Evolutionary conservation across 23 red algal genomes (phyloP).

Genomic region (Gracilaria domingensis): DNA sequence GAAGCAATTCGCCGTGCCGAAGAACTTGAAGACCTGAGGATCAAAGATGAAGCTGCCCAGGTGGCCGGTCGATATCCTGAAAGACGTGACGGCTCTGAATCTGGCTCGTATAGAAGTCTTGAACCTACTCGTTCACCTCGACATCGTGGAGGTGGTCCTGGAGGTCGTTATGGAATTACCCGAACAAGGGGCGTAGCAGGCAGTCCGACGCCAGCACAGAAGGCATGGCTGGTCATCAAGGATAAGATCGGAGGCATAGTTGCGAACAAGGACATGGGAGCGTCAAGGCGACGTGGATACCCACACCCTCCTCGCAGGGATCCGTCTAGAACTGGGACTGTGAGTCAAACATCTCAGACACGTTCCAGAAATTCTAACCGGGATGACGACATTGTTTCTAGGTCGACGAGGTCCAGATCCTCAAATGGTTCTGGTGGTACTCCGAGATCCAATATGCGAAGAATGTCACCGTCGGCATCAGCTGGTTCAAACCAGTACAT

Average conservation of each 20-base stretch:
- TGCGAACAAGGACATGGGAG: conserved; percentile 24
- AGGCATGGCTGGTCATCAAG: conserved; percentile 67
- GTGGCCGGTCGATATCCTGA: conserved; percentile 46
- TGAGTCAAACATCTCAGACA: conserved; percentile 32
- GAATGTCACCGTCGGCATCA: neutral
- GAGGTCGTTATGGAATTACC: conserved; percentile 36
- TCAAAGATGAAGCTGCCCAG: conserved; percentile 39
- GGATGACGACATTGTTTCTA: conserved; percentile 29
- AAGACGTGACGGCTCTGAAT: conserved; percentile 45
- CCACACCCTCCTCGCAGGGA: conserved; percentile 23
- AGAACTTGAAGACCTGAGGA: conserved; percentile 60
- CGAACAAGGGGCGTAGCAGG: conserved; percentile 20
- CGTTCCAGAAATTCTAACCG: conserved; percentile 29
- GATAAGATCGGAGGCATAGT: conserved; percentile 71
- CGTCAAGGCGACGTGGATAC: conserved; percentile 30
- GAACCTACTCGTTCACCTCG: conserved; percentile 20
- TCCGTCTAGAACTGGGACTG: conserved; percentile 1
- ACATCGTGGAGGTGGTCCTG: conserved; percentile 37
- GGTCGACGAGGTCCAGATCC: conserved; percentile 31
- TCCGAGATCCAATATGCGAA: conserved; percentile 35
- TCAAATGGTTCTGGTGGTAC: conserved; percentile 59
- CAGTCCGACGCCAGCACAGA: conserved; percentile 50
- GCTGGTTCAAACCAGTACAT: conserved; percentile 17
- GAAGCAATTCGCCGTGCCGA: conserved; percentile 61
- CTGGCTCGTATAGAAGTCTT: conserved; percentile 42